Percentiles rank a stretch among this genome's conserved stretches.
Conservation (phyloP, 2,329 filamentous ascomycete genomes). For the Cryphonectria nitschkei region DNA sequence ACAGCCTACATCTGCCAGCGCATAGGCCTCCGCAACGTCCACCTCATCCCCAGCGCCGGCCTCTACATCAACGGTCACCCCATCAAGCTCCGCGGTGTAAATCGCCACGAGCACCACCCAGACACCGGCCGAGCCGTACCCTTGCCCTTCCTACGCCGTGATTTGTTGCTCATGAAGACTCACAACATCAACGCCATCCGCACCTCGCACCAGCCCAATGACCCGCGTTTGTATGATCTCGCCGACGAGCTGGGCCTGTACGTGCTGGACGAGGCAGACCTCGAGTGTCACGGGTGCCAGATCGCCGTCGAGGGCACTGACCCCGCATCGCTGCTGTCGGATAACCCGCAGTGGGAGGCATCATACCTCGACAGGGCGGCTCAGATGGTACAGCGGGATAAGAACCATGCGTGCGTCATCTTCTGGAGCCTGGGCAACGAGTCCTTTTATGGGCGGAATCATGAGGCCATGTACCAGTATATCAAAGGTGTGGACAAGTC, state of each 20-base stretch:
- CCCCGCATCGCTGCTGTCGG: conserved; percentile 54
- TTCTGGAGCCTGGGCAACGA: conserved; percentile 72
- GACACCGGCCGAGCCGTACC: conserved; percentile 56
- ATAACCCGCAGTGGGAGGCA: conserved; percentile 60
- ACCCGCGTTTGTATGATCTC: conserved; percentile 54
- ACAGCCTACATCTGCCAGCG: conserved; percentile 46
- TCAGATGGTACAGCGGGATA: conserved; percentile 66
- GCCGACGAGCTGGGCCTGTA: conserved; percentile 59
- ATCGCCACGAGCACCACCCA: conserved; percentile 64
- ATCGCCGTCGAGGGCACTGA: conserved; percentile 50
- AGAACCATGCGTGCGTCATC: conserved; percentile 66
- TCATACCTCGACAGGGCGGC: conserved; percentile 68
- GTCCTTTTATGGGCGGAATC: conserved; percentile 67
- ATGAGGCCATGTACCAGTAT: conserved; percentile 64
- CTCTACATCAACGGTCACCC: conserved; percentile 59
- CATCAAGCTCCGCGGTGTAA: conserved; percentile 59
- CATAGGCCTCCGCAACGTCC: conserved; percentile 62
- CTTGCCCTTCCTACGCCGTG: conserved; percentile 55
- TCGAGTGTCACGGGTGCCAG: conserved; percentile 46
- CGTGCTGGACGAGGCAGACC: conserved; percentile 51
- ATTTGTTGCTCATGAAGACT: conserved; percentile 61
- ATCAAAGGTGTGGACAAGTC: conserved; percentile 59
- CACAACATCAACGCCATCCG: conserved; percentile 66
- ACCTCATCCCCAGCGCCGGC: conserved; percentile 55
- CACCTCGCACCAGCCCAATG: conserved; percentile 60